Evolutionary conservation across 768 basidiomycete species (phyloP), one percentile per base, ranked within the genome.

Genomic region (Lentinula aciculospora): DNA sequence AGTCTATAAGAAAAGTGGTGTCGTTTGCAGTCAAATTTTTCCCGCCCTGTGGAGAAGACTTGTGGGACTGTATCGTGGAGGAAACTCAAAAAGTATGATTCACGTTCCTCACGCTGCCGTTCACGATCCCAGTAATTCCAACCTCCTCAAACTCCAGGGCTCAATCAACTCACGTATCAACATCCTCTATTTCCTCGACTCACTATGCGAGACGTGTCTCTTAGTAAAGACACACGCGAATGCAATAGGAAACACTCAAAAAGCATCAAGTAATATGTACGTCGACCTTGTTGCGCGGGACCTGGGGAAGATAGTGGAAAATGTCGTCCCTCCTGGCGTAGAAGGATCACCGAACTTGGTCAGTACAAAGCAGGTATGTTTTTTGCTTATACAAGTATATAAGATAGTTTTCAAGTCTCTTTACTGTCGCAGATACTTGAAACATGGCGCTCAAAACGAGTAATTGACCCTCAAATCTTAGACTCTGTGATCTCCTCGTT

Each of bases 21-120:
- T 78, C 80, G 8, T 95, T 85, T 65, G 91, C 92, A 0, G 77
- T 94, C 56, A 94, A 94, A 68, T 86, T 89, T 66, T 94, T 88
- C 55, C 76, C 86, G 4, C 81, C 81, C 57, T 94, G 92, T 57
- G 93, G 91, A 5, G 93, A 96, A 65, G 93, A 97, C 69, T 70
- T 96, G 10, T 96, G 94, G 94, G 93, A 95, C 63, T 95, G 93
- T 64, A 81, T 96, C 37, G 72, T 94, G 25, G 93, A 96, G 67
- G 92, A 95, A 72, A 92, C 88, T 62, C 85, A 89, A 68, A 95
- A 94, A 80, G 94, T 88, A 58, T 23, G 17, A 47, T 25, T 17
- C 44, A 7, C 29, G 56, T 19, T 23, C 44, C 40, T 13, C 23
- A 19, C 21, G n/a, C 8, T 10, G 9, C 42, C 23, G 40, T 2